Evolutionary conservation across 768 basidiomycete genomes (phyloP).

Genomic region (Tubosaeta sp.): DNA sequence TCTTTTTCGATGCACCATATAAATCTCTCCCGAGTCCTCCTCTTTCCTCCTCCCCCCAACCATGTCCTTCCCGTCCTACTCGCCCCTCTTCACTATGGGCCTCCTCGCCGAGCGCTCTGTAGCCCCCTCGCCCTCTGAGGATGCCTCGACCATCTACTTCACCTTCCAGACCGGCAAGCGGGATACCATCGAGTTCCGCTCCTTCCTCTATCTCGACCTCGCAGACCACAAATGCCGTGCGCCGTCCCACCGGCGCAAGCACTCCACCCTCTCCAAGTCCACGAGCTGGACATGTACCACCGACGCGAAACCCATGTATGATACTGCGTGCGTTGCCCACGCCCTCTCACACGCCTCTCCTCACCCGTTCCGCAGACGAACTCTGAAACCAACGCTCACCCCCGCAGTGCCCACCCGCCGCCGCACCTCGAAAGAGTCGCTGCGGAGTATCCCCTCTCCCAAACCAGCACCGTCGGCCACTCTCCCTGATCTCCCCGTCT

Average conservation of each 20-base stretch:
- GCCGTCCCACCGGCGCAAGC: conserved; percentile 35
- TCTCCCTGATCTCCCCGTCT: conserved; percentile 42
- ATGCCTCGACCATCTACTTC: conserved; percentile 43
- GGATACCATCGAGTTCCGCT: conserved; percentile 41
- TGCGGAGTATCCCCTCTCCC: conserved; percentile 52
- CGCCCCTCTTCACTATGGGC: conserved; percentile 63
- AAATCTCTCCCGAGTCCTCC: conserved; percentile 1
- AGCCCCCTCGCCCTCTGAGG: conserved; percentile 5
- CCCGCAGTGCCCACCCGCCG: conserved; percentile 16
- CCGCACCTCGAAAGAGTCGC: conserved; percentile 37
- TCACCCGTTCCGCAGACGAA: conserved; percentile 14
- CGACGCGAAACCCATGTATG: conserved; percentile 6
- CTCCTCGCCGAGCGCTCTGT: conserved; percentile 37
- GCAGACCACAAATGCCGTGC: conserved; percentile 47
- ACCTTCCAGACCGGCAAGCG: conserved; percentile 40
- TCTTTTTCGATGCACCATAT: conserved; percentile 8
- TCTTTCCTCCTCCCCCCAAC: background rate
- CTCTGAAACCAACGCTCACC: conserved; percentile 21
- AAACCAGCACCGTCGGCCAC: conserved; percentile 55
- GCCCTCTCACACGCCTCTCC: background rate
- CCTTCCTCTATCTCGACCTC: conserved; percentile 67
- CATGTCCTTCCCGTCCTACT: conserved; percentile 35
- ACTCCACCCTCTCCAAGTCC: conserved; percentile 27
- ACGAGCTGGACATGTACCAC: conserved; percentile 28
- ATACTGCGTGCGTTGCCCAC: conserved; percentile 10